These are phyloP conservation scores for Xylaria sp. DNA, from an alignment of 2,329 filamentous ascomycete genomes.

Conservation along the genomic window DNA sequence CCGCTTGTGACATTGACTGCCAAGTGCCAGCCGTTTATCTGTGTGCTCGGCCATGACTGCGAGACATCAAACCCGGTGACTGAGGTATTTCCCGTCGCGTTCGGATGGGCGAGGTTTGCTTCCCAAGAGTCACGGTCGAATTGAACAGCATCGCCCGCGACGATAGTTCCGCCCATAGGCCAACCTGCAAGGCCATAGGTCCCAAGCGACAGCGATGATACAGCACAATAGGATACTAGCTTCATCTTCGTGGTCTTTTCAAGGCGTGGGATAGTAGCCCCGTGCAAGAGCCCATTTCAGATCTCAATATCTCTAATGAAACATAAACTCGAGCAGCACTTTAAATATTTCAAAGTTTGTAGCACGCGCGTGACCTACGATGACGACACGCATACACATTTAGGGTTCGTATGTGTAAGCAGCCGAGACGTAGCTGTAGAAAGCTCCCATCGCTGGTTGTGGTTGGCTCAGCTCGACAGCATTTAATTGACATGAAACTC, in stretches of 20 bases:
- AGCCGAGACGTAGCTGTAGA: not conserved
- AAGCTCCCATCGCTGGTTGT: not conserved
- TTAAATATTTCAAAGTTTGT: not conserved
- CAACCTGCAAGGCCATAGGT: slow-evolving; percentile 52
- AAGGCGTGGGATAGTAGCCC: not conserved
- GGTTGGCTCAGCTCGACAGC: slow-evolving; percentile 1
- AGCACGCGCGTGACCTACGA: slow-evolving; percentile 2
- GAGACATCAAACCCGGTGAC: slow-evolving; percentile 41
- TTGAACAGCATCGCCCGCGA: slow-evolving; percentile 42
- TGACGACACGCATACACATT: slow-evolving; percentile 3
- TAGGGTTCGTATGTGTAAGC: slow-evolving; percentile 7
- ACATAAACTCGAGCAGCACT: not conserved
- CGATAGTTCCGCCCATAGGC: slow-evolving; percentile 52
- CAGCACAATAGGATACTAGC: not conserved
- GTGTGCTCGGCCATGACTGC: slow-evolving; percentile 63
- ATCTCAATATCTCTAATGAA: not conserved
- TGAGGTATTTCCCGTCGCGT: slow-evolving; percentile 37
- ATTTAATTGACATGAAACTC: slow-evolving; percentile 21
- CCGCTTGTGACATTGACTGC: slow-evolving; percentile 45
- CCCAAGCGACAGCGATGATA: slow-evolving; percentile 8
- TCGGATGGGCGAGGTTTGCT: slow-evolving; percentile 57
- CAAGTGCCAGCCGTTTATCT: slow-evolving; percentile 56
- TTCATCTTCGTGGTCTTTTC: slow-evolving; percentile 10
- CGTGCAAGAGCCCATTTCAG: slow-evolving; percentile 14
- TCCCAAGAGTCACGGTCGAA: slow-evolving; percentile 45